These are phyloP conservation scores for Inga oerstediana DNA, from an alignment of 306 rosid genomes.

Conservation along the genomic window DNA sequence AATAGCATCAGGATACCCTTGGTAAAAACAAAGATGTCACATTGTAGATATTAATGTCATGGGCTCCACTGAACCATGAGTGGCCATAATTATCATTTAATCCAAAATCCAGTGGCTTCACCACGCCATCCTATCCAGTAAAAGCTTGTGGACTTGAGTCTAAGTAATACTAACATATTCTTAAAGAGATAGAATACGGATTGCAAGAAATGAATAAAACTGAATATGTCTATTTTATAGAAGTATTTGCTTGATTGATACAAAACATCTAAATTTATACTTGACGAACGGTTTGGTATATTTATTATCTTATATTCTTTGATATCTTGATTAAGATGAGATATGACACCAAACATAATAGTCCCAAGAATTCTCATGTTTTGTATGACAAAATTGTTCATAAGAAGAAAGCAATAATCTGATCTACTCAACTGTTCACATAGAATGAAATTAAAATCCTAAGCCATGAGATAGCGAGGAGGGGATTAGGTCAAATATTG, in stretches of 20 bases:
- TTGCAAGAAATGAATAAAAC: not conserved
- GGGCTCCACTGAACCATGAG: constrained; percentile 38
- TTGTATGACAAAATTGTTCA: too few relatives aligned
- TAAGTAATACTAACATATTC: not conserved
- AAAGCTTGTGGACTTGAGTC: not conserved
- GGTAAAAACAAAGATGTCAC: not conserved
- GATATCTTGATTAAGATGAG: not conserved
- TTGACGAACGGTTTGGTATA: not conserved
- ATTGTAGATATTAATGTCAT: constrained; percentile 10
- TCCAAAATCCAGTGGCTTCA: constrained; percentile 42
- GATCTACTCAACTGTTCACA: not conserved
- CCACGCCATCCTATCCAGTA: not conserved
- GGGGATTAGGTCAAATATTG: not conserved
- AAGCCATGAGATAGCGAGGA: not conserved
- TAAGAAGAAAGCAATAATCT: not conserved
- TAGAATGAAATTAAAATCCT: not conserved
- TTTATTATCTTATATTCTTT: not conserved
- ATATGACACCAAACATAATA: not conserved
- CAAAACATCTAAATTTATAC: not conserved
- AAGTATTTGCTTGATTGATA: not conserved
- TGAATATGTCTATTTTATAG: not conserved
- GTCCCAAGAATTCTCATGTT: not conserved
- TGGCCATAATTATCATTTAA: constrained; percentile 54
- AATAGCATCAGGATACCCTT: too few relatives aligned
- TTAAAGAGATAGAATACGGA: not conserved